These are phyloP conservation scores for Metarhizium guizhouense DNA, from an alignment of 2,329 filamentous ascomycete genomes.

Conservation along the genomic window DNA sequence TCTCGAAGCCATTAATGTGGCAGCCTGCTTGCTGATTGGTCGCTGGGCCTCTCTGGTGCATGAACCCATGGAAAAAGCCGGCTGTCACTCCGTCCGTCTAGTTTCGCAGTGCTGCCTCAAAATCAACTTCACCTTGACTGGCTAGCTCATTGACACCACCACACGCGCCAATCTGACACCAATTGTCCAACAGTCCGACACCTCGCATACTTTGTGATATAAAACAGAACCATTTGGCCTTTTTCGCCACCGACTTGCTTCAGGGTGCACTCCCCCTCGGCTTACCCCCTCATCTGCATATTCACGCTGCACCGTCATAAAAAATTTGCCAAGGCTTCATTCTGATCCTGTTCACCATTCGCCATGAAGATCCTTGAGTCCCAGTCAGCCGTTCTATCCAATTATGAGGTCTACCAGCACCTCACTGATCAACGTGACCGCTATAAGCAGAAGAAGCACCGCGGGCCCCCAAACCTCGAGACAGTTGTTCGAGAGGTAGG, in stretches of 20 bases:
- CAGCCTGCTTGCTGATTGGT: slow-evolving; percentile 1
- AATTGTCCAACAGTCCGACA: neutral
- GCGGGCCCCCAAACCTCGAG: slow-evolving; percentile 48
- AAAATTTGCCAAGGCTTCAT: neutral
- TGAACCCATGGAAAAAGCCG: neutral
- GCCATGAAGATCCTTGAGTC: slow-evolving; percentile 63
- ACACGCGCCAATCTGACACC: too few species aligned
- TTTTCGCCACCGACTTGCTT: neutral
- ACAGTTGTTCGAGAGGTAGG: slow-evolving; percentile 57
- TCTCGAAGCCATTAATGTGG: neutral
- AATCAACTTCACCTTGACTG: neutral
- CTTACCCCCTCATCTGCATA: neutral
- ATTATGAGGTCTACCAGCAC: slow-evolving; percentile 64
- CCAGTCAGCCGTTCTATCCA: slow-evolving; percentile 60
- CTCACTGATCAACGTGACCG: slow-evolving; percentile 45
- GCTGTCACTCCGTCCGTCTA: too few species aligned
- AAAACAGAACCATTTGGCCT: neutral
- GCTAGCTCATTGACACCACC: neutral
- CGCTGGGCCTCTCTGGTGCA: neutral
- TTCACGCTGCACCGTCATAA: neutral
- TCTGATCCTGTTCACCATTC: neutral
- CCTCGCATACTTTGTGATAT: neutral
- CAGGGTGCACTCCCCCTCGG: neutral
- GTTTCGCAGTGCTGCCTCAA: neutral
- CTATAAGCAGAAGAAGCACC: slow-evolving; percentile 41